Evolutionary conservation across 2,329 filamentous ascomycete genomes (phyloP).

Genomic region (Alternaria burnsii): DNA sequence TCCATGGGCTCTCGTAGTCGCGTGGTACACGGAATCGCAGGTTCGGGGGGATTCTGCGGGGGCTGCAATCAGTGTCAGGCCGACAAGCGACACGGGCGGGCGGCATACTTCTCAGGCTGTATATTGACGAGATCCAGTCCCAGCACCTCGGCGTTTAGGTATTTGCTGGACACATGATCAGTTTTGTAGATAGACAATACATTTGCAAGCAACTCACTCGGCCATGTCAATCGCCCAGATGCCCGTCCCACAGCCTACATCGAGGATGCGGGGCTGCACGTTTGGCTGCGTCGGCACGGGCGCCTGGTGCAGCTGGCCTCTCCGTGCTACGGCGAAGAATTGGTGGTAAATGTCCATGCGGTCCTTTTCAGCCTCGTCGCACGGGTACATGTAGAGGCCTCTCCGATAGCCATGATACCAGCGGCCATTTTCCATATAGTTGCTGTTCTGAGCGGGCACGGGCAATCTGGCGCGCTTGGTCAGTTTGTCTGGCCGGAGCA

Average conservation of each 20-base stretch:
- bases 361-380: constrained; percentile 79
- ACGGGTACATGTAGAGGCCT: constrained; percentile 78
- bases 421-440: constrained; percentile 71
- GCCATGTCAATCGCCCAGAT: constrained; percentile 92
- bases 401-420: constrained; percentile 73
- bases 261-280: constrained; percentile 62
- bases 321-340: constrained; percentile 72
- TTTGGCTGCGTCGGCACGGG: constrained; percentile 47
- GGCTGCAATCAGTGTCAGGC: constrained; percentile 41
- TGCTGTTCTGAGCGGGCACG: constrained; percentile 52
- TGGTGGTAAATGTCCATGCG: constrained; percentile 85
- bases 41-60: constrained; percentile 73
- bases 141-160: constrained; percentile 63
- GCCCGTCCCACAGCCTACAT: constrained; percentile 84
- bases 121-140: constrained; percentile 70
- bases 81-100: constrained; percentile 50
- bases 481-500: constrained; percentile 12
- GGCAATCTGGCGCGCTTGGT: constrained; percentile 42
- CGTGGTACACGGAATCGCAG: constrained; percentile 71
- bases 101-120: constrained; percentile 63
- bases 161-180: constrained; percentile 57
- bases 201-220: constrained; percentile 62
- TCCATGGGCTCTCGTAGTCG: constrained; percentile 83
- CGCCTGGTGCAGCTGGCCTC: constrained; percentile 58
- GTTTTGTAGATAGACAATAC: constrained; percentile 21